These are phyloP conservation scores for Tilletia caries DNA, from an alignment of 1,284 basidiomycete species.

Conservation along the genomic window DNA sequence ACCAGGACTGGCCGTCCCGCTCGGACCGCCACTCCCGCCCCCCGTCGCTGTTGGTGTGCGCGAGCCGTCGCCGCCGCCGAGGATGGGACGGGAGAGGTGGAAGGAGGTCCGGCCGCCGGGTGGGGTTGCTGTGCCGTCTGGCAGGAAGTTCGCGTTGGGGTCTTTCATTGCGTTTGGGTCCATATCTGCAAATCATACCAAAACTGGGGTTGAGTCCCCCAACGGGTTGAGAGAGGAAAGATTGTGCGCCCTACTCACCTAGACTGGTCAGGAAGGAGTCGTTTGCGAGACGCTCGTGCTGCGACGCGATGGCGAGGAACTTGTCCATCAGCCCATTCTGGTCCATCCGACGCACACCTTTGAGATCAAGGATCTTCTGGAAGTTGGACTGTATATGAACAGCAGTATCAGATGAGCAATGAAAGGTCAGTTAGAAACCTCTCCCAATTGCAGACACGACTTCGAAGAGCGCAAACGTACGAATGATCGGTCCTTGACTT, in stretches of 20 bases:
- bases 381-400: slow-evolving; percentile 34
- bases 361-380: slow-evolving; percentile 84
- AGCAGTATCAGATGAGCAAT: background rate
- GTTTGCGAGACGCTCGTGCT: slow-evolving; percentile 75
- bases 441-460: no score
- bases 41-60: slow-evolving; percentile 17
- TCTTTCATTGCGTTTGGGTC: slow-evolving; percentile 11
- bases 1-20: slow-evolving; percentile 12
- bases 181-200: slow-evolving; percentile 17
- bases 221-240: background rate
- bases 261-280: slow-evolving; percentile 66
- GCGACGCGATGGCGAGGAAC: slow-evolving; percentile 84
- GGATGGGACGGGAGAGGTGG: slow-evolving; percentile 19
- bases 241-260: background rate
- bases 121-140: slow-evolving; percentile 15
- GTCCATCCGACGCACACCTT: slow-evolving; percentile 74
- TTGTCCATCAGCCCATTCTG: slow-evolving; percentile 86
- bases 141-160: background rate
- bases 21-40: slow-evolving; percentile 5
- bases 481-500: slow-evolving; percentile 42
- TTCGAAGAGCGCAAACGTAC: slow-evolving; percentile 62
- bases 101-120: slow-evolving; percentile 5
- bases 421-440: slow-evolving; percentile 58
- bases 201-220: background rate
- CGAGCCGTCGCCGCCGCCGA: slow-evolving; percentile 23